These are phyloP conservation scores for Blastocystis sp. DNA, from an alignment of 352 stramenopile genomes.

Conservation along the genomic window DNA sequence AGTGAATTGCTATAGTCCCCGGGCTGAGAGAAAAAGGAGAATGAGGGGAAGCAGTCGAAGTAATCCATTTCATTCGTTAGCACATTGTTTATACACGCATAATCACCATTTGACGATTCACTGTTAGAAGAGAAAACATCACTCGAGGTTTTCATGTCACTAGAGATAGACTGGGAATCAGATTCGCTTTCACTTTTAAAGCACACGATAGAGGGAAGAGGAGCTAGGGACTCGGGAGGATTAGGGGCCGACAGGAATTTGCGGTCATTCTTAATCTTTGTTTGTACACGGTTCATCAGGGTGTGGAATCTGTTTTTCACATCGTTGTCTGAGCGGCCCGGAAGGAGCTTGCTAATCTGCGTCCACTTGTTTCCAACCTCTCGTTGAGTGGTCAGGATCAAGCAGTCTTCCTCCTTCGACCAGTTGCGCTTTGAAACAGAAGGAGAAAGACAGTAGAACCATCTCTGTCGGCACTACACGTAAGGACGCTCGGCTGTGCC, in stretches of 20 bases:
- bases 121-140: too few species aligned
- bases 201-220: not conserved
- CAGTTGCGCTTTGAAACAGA: constrained; percentile 83
- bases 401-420: constrained; percentile 83
- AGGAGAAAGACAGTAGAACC: constrained; percentile 76
- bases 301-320: constrained; percentile 83
- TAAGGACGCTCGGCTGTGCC: constrained; percentile 76
- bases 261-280: too few species aligned
- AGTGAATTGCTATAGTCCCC: too few species aligned
- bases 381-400: constrained; percentile 81
- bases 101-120: too few species aligned
- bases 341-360: constrained; percentile 83
- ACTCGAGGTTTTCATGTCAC: too few species aligned
- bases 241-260: not conserved
- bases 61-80: too few species aligned
- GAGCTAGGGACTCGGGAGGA: not conserved
- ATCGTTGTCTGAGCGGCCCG: constrained; percentile 85
- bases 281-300: constrained; percentile 6
- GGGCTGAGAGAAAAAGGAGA: too few species aligned
- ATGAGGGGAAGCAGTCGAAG: too few species aligned
- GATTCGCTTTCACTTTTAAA: not conserved
- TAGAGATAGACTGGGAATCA: too few species aligned
- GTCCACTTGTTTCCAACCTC: constrained; percentile 86
- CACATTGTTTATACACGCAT: too few species aligned
- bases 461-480: constrained; percentile 78